Conservation (phyloP, 2,329 filamentous ascomycete species). For the Pestalotiopsis sp. region DNA sequence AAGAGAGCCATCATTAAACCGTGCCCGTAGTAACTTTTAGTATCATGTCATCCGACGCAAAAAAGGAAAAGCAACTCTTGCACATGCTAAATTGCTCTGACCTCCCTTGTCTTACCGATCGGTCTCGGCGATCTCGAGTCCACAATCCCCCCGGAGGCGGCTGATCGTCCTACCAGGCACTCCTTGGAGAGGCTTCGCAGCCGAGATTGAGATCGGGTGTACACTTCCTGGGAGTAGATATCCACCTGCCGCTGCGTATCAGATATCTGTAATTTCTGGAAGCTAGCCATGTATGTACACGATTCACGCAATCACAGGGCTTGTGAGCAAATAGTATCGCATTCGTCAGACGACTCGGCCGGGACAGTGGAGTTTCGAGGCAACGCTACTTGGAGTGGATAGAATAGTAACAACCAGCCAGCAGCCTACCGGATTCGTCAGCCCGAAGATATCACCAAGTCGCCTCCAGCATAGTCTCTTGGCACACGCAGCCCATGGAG, state of each 20-base stretch:
- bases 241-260: neutral
- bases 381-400: too few species aligned
- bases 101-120: neutral
- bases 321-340: neutral
- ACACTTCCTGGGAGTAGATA: neutral
- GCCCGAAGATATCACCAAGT: neutral
- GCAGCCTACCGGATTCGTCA: too few species aligned
- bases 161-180: neutral
- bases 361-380: too few species aligned
- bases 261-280: neutral
- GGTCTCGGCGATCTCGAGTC: neutral
- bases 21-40: too few species aligned
- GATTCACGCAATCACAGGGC: too few species aligned
- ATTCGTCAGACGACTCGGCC: neutral
- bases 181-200: neutral
- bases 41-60: too few species aligned
- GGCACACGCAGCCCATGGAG: neutral
- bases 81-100: neutral
- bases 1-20: too few species aligned
- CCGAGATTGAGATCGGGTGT: neutral
- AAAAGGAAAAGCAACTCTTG: too few species aligned
- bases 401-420: too few species aligned
- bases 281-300: too few species aligned
- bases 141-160: neutral
- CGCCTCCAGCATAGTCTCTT: neutral